Evolutionary conservation across 495 filamentous ascomycete species (phyloP), one percentile per base, ranked within the genome.

Genomic region (Penicillium cosmopolitanum): DNA sequence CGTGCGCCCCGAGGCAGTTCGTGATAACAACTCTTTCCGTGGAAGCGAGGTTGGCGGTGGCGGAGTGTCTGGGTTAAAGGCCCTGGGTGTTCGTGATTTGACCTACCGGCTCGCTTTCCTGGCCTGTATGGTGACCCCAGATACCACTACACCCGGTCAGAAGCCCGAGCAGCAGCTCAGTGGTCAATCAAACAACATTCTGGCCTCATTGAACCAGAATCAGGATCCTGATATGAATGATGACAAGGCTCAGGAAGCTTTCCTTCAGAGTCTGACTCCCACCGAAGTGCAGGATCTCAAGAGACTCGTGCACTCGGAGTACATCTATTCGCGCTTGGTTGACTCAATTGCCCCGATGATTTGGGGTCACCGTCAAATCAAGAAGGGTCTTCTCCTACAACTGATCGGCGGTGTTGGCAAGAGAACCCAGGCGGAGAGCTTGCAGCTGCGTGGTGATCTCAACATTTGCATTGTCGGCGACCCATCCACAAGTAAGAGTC

Each of bases 391-490:
- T 10, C 84, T 99, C 3, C 80, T 99, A 23, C 95, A 98, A 71
- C 78, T 98, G 50, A 90, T 98, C 82, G 88, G 91, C 5, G 95
- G 95, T 76, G 91, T 99, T 11, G 83, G 84, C 74, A 99, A 99
- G 73, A 72, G 66, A 4, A 87, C 85, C 2, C 93, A 93, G 0
- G 84, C 89, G 4, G 95, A 99, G 77, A 93, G 91, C 54, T 91
- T 99, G 89, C 85, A 89, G 55, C 83, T 99, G 23, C 84, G 95
- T 80, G 95, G 95, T 65, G 95, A 99, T 71, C 90, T 99, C 80
- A 99, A 99, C 72, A 93, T 99, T 61, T 99, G 95, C 72, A 92
- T 99, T 66, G 96, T 99, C 55, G 95, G 95, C 63, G 95, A 99
- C 69, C 95, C 95, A 2, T 94, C 90, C n/a, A 99, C 95, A 2